Conservation (phyloP, 2,329 filamentous ascomycete species). For the Cladobotryum mycophilum region DNA sequence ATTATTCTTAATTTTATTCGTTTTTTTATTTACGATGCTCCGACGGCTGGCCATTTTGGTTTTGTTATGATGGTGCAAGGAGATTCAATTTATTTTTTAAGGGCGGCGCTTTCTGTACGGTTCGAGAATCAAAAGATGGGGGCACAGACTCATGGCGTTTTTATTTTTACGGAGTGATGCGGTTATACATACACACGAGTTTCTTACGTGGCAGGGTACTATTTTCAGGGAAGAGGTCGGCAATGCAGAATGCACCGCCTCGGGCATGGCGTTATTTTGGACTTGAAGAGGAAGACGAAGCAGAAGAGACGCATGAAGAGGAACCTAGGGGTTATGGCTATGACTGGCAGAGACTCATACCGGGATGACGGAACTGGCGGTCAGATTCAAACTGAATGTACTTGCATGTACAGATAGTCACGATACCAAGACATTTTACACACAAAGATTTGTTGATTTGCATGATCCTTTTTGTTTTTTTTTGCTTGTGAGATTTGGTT, state of each 20-base stretch:
- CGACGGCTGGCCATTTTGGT: conserved; percentile 6
- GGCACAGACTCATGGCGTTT: background rate
- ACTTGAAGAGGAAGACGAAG: no score
- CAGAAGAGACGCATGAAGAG: no score
- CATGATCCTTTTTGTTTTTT: background rate
- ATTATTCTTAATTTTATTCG: background rate
- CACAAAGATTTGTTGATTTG: background rate
- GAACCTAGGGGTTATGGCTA: no score
- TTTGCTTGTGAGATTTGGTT: no score
- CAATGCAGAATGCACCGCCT: background rate
- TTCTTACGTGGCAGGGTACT: background rate
- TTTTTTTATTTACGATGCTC: background rate
- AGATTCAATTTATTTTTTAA: background rate
- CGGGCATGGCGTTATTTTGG: background rate
- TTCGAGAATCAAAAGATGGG: background rate
- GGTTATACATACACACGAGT: background rate
- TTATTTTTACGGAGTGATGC: background rate
- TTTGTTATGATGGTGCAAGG: conserved; percentile 6
- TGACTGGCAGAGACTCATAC: background rate
- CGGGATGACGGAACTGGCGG: background rate
- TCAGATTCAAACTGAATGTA: background rate
- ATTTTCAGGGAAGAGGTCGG: background rate
- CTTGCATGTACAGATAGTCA: background rate
- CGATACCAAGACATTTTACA: background rate
- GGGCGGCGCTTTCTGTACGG: background rate